These are phyloP conservation scores for Debaryomyces sp. DNA, from an alignment of 1,139 yeast species.

Conservation along the genomic window DNA sequence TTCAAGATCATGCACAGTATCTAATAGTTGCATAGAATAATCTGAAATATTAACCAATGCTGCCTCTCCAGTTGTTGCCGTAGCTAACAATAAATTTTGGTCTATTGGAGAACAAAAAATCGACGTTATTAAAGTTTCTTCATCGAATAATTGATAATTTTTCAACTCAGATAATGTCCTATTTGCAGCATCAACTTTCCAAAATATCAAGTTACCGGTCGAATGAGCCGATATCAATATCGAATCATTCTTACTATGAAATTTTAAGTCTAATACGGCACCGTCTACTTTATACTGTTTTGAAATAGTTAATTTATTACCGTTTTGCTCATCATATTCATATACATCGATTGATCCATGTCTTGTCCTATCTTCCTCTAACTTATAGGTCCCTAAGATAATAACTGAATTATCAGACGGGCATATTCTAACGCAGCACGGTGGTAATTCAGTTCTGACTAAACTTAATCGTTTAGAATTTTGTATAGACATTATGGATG, in stretches of 20 bases:
- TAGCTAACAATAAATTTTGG: conserved; percentile 40
- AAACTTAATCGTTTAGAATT: conserved; percentile 23
- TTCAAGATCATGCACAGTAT: conserved; percentile 62
- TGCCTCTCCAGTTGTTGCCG: conserved; percentile 62
- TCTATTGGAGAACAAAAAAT: conserved; percentile 57
- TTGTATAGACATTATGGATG: conserved; percentile 12
- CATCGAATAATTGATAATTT: conserved; percentile 47
- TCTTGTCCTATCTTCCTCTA: conserved; percentile 61
- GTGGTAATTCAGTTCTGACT: conserved; percentile 62
- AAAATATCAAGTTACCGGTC: conserved; percentile 69
- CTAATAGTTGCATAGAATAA: conserved; percentile 18
- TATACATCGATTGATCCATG: conserved; percentile 77
- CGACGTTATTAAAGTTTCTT: conserved; percentile 62
- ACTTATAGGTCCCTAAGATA: conserved; percentile 77
- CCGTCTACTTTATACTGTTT: conserved; percentile 42
- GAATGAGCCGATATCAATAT: conserved; percentile 72
- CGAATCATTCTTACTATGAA: conserved; percentile 54
- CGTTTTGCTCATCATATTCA: conserved; percentile 21
- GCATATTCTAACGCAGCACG: conserved; percentile 73
- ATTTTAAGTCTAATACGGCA: conserved; percentile 77
- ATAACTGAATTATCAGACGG: conserved; percentile 52
- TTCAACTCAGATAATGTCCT: conserved; percentile 15
- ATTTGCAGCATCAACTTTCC: conserved; percentile 45
- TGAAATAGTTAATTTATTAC: conserved; percentile 23
- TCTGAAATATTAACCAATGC: conserved; percentile 33